phyloP scores from a whole-genome alignment of 1,284 basidiomycete species.

The Irpex sp. region DNA sequence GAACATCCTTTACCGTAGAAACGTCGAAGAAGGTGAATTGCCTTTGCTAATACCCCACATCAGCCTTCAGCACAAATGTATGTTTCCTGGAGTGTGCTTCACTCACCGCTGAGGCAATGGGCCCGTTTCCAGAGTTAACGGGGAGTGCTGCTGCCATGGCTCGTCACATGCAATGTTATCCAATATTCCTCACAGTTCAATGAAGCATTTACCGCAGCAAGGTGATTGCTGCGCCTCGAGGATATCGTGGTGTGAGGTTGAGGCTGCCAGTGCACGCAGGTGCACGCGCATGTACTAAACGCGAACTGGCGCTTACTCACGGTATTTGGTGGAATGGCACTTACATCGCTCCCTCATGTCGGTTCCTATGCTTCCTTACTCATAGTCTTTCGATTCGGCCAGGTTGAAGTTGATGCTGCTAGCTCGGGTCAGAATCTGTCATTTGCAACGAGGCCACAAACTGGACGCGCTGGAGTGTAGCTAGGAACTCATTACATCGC shows the following conservation, averaged over 20 bases:
- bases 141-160: neutral
- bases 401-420: too few relatives aligned
- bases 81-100: neutral
- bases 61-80: neutral
- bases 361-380: too few relatives aligned
- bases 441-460: too few relatives aligned
- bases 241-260: neutral
- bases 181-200: neutral
- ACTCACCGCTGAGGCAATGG: constrained; percentile 34
- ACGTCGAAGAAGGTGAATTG: constrained; percentile 82
- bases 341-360: too few relatives aligned
- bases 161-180: neutral
- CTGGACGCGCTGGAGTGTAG: too few relatives aligned
- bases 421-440: too few relatives aligned
- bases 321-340: neutral
- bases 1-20: constrained; percentile 70
- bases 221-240: neutral
- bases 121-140: neutral
- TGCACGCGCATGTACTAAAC: neutral
- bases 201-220: neutral
- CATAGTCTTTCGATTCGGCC: too few relatives aligned
- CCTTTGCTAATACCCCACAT: constrained; percentile 50
- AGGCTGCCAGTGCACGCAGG: neutral
- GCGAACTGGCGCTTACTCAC: too few relatives aligned
- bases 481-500: too few relatives aligned